Evolutionary conservation across 441 rosid species (phyloP), one percentile per base, ranked within the genome.

Genomic region (Rhodomyrtus psidioides): DNA sequence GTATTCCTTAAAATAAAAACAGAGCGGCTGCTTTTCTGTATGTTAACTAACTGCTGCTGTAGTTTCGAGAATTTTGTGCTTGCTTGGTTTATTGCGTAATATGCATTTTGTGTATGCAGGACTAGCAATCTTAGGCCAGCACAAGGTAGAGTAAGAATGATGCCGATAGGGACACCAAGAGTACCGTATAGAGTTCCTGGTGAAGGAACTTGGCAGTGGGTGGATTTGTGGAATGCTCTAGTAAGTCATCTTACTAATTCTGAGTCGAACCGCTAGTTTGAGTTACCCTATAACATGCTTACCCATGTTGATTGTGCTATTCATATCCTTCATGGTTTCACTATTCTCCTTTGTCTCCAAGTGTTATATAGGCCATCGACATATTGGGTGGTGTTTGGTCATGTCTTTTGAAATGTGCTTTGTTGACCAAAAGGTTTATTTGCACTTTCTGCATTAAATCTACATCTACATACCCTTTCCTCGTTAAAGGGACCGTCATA

Each of bases 141-240:
- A 28, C 90, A 91, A 84, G 92, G 95, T 53, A 89, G 86, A 53
- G 86, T 93, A 70, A 91, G 87, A 88, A 95, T 95, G 98, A 95
- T 95, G 98, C 96, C 98, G 6, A 94, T 94, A 56, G 97, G 98
- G 65, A 92, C 94, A 59, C 98, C 99, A 10, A 91, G 91, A 91
- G 96, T 96, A 75, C 96, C 94, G 4, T 94, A 94, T 85, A 89
- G 93, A 90, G 93, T 92, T 54, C 92, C 95, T 42, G 98, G 95
- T 81, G 99, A 95, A 88, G 97, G 96, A 89, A 92, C 97, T 86
- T 93, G 95, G 97, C 98, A 95, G 89, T 93, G 94, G 96, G 94
- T 97, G 88, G 99, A 97, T 91, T 85, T 95, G 84, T 95, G 95
- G 96, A 94, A 95, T 89, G 98, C 96, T 87, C 93, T 95, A 17